Evolutionary conservation across 176 grass and related monocot species (phyloP).

Genomic region (Avena atlantica): DNA sequence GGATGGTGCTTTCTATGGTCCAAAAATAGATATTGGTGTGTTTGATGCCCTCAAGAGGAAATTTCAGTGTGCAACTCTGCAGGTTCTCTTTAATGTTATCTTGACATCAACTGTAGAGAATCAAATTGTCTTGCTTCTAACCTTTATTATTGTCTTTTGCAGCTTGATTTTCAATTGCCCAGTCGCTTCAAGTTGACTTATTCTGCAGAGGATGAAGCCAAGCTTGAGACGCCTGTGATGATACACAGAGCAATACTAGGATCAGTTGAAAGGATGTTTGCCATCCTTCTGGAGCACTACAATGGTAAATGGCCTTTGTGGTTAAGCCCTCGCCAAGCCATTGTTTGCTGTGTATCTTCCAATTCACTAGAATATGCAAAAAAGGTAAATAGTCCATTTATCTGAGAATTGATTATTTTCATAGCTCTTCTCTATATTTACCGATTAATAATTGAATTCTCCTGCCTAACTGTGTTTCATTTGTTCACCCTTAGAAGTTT

Average conservation of each 20-base stretch:
- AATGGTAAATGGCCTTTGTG: slow-evolving; percentile 99
- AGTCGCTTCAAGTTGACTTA: slow-evolving; percentile 88
- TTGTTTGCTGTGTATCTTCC: slow-evolving; percentile 82
- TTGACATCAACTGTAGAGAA: slow-evolving; percentile 17
- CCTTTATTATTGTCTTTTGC: slow-evolving; percentile 44
- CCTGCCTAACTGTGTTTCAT: background rate
- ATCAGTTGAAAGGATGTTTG: slow-evolving; percentile 98
- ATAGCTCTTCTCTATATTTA: slow-evolving; percentile 14
- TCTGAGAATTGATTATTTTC: slow-evolving; percentile 32
- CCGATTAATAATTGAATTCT: background rate
- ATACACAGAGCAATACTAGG: slow-evolving; percentile 94
- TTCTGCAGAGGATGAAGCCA: slow-evolving; percentile 96
- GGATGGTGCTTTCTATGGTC: slow-evolving; percentile 98
- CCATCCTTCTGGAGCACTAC: slow-evolving; percentile 98
- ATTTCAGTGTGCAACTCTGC: slow-evolving; percentile 96
- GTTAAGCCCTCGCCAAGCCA: slow-evolving; percentile 97
- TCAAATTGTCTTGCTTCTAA: slow-evolving; percentile 33
- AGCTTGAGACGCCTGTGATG: slow-evolving; percentile 97
- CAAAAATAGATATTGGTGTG: slow-evolving; percentile 99
- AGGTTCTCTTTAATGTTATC: slow-evolving; percentile 57
- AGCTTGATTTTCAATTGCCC: slow-evolving; percentile 97
- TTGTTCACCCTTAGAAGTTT: background rate
- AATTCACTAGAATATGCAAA: slow-evolving; percentile 76
- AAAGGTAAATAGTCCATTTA: slow-evolving; percentile 57
- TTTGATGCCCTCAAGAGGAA: slow-evolving; percentile 98